These are phyloP conservation scores for Acacia confusa DNA, from an alignment of 306 rosid species.

Conservation along the genomic window DNA sequence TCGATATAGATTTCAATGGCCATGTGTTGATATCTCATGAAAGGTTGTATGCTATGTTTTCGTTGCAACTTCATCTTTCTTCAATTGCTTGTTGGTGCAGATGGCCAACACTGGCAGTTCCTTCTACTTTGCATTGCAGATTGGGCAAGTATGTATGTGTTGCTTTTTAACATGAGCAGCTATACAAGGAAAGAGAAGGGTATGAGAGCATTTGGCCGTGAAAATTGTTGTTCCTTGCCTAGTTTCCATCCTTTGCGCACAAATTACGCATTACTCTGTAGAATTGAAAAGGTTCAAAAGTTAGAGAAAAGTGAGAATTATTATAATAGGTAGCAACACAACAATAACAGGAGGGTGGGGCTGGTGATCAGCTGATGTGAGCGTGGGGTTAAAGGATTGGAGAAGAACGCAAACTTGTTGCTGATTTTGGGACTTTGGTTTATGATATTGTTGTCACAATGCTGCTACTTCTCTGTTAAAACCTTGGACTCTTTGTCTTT, in stretches of 20 bases:
- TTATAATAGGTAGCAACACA: no score
- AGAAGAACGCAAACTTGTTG: conserved; percentile 81
- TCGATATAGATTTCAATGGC: conserved; percentile 41
- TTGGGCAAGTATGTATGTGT: conserved; percentile 63
- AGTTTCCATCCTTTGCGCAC: conserved; percentile 69
- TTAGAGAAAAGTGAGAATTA: no score
- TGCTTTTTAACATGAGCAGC: conserved; percentile 61
- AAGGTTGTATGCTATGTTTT: conserved; percentile 31
- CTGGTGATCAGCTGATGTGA: conserved; percentile 52
- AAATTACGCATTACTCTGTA: conserved; percentile 91
- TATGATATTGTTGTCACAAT: conserved; percentile 34
- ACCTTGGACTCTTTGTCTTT: conserved; percentile 54
- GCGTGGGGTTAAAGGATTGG: conserved; percentile 83
- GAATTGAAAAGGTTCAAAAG: no score
- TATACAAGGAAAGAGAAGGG: conserved; percentile 86
- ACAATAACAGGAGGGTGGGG: conserved; percentile 67
- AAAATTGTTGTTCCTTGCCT: conserved; percentile 94
- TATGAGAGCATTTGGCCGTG: conserved; percentile 96
- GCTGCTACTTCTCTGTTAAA: conserved; percentile 45
- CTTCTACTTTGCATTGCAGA: conserved; percentile 75
- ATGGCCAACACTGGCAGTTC: conserved; percentile 67
- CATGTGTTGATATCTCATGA: conserved; percentile 48
- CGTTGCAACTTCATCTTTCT: background rate
- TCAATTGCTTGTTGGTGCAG: conserved; percentile 29
- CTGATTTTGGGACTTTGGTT: conserved; percentile 57